phyloP scores from a whole-genome alignment of 176 grass and related monocot genomes.

The Tuctoria greenei region DNA sequence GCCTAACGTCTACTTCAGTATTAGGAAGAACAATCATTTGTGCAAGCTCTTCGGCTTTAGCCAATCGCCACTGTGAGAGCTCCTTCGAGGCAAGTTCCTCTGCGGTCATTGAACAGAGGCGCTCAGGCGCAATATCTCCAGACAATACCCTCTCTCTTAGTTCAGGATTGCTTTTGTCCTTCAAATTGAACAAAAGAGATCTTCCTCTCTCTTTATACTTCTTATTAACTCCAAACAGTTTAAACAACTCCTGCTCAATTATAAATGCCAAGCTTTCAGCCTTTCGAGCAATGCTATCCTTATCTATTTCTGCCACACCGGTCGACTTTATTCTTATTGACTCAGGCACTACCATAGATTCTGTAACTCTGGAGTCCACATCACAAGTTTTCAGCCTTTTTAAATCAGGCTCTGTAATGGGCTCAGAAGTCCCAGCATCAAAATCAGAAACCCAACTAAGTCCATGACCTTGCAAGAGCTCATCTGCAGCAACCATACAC shows the following conservation, averaged over 20 bases:
- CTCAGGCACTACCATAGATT: slow-evolving; percentile 31
- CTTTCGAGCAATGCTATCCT: slow-evolving; percentile 36
- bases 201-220: slow-evolving; percentile 97
- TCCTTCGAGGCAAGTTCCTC: slow-evolving; percentile 97
- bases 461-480: slow-evolving; percentile 93
- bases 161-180: slow-evolving; percentile 89
- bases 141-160: slow-evolving; percentile 79
- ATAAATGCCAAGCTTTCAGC: slow-evolving; percentile 67
- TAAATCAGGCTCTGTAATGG: slow-evolving; percentile 29
- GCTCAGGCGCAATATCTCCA: slow-evolving; percentile 79
- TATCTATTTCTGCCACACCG: slow-evolving; percentile 28
- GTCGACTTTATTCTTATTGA: slow-evolving; percentile 56
- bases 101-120: slow-evolving; percentile 79
- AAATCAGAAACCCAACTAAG: slow-evolving; percentile 85
- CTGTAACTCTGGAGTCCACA: slow-evolving; percentile 25
- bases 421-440: slow-evolving; percentile 39
- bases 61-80: slow-evolving; percentile 82
- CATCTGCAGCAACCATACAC: slow-evolving; percentile 62
- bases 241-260: slow-evolving; percentile 92
- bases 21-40: slow-evolving; percentile 83
- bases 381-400: slow-evolving; percentile 55
- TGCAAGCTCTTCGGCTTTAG: slow-evolving; percentile 86
- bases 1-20: slow-evolving; percentile 72
- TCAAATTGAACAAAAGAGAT: slow-evolving; percentile 94
- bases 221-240: slow-evolving; percentile 93